These are phyloP conservation scores for Kwoniella europaea DNA, from an alignment of 768 basidiomycete genomes.

Conservation along the genomic window DNA sequence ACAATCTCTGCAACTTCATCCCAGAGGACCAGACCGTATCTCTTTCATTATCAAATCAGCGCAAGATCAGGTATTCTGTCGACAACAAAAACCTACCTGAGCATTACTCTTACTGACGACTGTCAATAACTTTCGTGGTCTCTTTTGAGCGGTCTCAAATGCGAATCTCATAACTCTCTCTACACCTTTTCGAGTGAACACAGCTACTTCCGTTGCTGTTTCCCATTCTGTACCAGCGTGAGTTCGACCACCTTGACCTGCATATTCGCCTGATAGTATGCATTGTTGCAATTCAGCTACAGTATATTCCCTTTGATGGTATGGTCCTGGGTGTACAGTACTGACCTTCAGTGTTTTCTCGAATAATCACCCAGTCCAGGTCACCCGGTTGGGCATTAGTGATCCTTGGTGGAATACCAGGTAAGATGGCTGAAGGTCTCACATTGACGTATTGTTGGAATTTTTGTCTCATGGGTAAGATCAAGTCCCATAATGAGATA, in stretches of 20 bases:
- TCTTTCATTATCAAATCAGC: no score
- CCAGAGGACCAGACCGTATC: conserved; percentile 51
- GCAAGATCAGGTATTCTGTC: no score
- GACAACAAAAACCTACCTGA: conserved; percentile 39
- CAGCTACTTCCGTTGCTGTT: conserved; percentile 57
- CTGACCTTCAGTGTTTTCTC: conserved; percentile 66
- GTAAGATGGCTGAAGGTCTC: conserved; percentile 63
- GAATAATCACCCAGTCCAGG: conserved; percentile 65
- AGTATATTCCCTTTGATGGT: no score
- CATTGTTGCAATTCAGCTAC: neutral
- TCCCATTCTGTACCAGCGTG: conserved; percentile 52
- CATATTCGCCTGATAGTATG: conserved; percentile 59
- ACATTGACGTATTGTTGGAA: conserved; percentile 61
- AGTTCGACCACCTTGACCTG: conserved; percentile 60
- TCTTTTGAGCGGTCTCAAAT: conserved; percentile 64
- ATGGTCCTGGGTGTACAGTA: neutral
- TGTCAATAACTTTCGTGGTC: conserved; percentile 64
- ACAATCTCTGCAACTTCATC: conserved; percentile 61
- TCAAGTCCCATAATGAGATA: conserved; percentile 66
- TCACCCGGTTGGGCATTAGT: conserved; percentile 60
- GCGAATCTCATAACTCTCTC: conserved; percentile 65
- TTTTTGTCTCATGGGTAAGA: conserved; percentile 64
- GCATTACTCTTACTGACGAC: conserved; percentile 66
- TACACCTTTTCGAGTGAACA: conserved; percentile 64
- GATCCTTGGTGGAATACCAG: conserved; percentile 63